These are phyloP conservation scores for Coffea eugenioides DNA, from an alignment of 257 asterid species.

Conservation along the genomic window DNA sequence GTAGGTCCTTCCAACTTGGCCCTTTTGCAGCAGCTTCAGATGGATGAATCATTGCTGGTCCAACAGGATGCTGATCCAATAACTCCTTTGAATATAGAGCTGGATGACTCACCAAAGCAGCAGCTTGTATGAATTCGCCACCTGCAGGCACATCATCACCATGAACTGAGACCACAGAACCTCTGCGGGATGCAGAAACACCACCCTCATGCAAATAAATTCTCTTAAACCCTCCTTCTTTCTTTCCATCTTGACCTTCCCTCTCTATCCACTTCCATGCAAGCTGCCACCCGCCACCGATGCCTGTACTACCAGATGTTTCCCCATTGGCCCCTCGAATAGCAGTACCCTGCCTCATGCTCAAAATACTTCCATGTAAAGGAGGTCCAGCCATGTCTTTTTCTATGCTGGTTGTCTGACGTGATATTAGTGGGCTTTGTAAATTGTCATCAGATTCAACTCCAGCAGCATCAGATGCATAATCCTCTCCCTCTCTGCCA, in stretches of 20 bases:
- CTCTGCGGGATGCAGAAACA: constrained; percentile 33
- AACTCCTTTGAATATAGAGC: constrained; percentile 45
- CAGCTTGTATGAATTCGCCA: constrained; percentile 44
- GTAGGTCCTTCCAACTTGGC: constrained; percentile 40
- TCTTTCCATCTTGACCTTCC: constrained; percentile 37
- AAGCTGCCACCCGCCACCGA: constrained; percentile 85
- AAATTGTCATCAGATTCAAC: constrained; percentile 55
- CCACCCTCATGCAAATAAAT: constrained; percentile 57
- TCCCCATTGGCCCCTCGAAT: constrained; percentile 31
- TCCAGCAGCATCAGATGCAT: constrained; percentile 34
- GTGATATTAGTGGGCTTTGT: constrained; percentile 60
- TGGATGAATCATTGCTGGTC: constrained; percentile 47
- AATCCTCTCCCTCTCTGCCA: constrained; percentile 37
- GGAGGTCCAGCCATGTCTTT: constrained; percentile 32
- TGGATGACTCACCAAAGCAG: constrained; percentile 63
- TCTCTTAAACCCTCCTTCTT: constrained; percentile 52
- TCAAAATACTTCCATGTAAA: constrained; percentile 24
- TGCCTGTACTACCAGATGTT: constrained; percentile 36
- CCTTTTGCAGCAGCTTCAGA: constrained; percentile 41
- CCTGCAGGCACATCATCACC: constrained; percentile 43
- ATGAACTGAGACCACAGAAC: constrained; percentile 39
- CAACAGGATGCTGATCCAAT: constrained; percentile 40
- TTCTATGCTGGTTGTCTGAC: constrained; percentile 54
- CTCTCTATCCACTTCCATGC: constrained; percentile 62
- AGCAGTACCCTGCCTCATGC: constrained; percentile 33